Base-by-base conservation (phyloP, 2,329 filamentous ascomycete species). In the Paecilomyces niveus region DNA sequence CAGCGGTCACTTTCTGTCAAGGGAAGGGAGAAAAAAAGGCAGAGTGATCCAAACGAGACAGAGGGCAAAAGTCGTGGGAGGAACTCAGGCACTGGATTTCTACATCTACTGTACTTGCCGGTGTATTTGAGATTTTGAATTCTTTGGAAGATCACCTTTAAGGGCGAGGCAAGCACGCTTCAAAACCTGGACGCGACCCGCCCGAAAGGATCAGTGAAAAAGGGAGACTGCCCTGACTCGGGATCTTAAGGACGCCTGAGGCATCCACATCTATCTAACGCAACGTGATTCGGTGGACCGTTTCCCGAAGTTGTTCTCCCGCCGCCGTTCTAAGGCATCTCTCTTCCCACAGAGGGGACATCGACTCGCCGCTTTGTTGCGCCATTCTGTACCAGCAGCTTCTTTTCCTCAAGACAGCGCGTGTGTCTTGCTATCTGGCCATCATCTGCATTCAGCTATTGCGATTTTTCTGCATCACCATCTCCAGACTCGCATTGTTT, bases 61-160 rank as follows among this genome's bases (percentile, higher is more conserved):
- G 56, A 53, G 58, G 57, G 50, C 60, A 52, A 58, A 39, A 54
- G 53, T 15, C 10, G 22, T 22, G 54, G 33, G 33, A 55, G 32
- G 33, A 55, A 29, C 21, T 22, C 35, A 35, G 54, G 15, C 31
- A 49, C 24, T 57, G 55, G 33, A 53, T 51, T 57, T 57, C 32
- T 57, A 51, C 55, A 26, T 53, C 33, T 57, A 57, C 45, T 57
- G 55, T 57, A 57, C 55, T 32, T 32, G 39, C 49, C 33, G 54
- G 54, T 55, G 54, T 55, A 55, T 55, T 55, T 55, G 33, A 55
- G 21, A 24, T 31, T 39, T 24, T 55, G 54, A 55, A 55, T 31
- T 32, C 21, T 29, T 31, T 49, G 54, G 26, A 45, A 26, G 31
- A 50, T 22, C 54, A 45, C 26, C 32, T 55, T 52, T 52, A 29